Conservation (phyloP, 2,329 filamentous ascomycete genomes). For the Penicillium occitanis region DNA sequence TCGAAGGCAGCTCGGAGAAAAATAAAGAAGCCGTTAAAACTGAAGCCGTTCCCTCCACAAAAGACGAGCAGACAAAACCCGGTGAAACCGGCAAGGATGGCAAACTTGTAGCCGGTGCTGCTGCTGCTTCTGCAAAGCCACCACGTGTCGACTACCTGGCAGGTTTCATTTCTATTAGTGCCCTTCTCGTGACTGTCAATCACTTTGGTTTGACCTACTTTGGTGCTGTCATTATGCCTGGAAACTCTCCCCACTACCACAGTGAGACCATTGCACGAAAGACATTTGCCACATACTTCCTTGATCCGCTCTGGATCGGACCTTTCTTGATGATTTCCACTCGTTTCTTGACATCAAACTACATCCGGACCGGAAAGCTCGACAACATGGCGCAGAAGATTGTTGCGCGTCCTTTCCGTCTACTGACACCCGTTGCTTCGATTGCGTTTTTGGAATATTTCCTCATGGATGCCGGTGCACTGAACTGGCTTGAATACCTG, state of each 20-base stretch:
- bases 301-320: conserved; percentile 51
- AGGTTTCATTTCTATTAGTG: conserved; percentile 47
- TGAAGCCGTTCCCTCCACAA: background rate
- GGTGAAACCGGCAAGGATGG: background rate
- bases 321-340: conserved; percentile 52
- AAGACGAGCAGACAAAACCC: conserved; percentile 2
- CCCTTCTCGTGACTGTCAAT: conserved; percentile 47
- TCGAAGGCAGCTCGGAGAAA: background rate
- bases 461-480: conserved; percentile 47
- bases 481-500: conserved; percentile 46
- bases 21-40: background rate
- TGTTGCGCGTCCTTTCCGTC: conserved; percentile 46
- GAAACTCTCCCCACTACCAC: conserved; percentile 38
- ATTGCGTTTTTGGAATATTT: conserved; percentile 51
- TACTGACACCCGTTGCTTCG: conserved; percentile 48
- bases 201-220: conserved; percentile 50
- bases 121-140: conserved; percentile 12
- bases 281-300: conserved; percentile 45
- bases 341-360: conserved; percentile 46
- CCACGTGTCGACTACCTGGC: conserved; percentile 49
- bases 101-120: background rate
- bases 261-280: conserved; percentile 45
- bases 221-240: conserved; percentile 40
- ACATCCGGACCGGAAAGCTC: conserved; percentile 46
- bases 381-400: conserved; percentile 47